phyloP scores from a whole-genome alignment of 495 filamentous ascomycete genomes.

The Coniosporium apollinis region DNA sequence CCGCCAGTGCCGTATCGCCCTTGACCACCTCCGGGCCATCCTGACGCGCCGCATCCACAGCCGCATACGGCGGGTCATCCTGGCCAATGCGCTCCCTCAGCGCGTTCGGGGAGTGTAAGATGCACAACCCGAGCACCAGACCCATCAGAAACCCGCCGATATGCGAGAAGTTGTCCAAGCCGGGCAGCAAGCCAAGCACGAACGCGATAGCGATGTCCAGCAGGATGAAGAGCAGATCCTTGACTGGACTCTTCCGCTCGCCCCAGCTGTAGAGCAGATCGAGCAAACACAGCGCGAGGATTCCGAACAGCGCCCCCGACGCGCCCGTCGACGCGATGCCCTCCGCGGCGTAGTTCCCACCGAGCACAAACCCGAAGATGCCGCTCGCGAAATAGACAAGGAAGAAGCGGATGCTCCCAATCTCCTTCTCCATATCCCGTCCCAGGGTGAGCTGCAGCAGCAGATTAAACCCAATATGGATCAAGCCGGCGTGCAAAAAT shows the following conservation, averaged over 20 bases:
- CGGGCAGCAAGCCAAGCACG: conserved; percentile 78
- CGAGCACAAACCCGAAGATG: conserved; percentile 92
- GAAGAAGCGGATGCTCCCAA: conserved; percentile 70
- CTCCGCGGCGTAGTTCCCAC: conserved; percentile 75
- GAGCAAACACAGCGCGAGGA: conserved; percentile 72
- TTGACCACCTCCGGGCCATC: neutral
- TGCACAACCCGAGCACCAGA: conserved; percentile 63
- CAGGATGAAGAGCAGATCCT: conserved; percentile 69
- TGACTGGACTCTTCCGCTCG: conserved; percentile 52
- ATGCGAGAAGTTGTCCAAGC: conserved; percentile 92
- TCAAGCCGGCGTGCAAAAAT: conserved; percentile 80
- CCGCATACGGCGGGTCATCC: conserved; percentile 40
- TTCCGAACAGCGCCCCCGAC: conserved; percentile 78
- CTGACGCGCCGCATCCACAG: neutral
- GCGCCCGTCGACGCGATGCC: conserved; percentile 72
- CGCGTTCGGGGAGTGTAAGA: conserved; percentile 72
- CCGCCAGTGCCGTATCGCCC: conserved; percentile 22
- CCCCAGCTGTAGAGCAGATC: conserved; percentile 88
- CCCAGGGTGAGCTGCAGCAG: conserved; percentile 77
- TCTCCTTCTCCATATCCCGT: conserved; percentile 73
- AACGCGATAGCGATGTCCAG: conserved; percentile 80
- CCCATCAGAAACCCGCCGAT: conserved; percentile 95
- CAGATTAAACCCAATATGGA: conserved; percentile 93
- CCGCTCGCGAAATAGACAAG: conserved; percentile 79
- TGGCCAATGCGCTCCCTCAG: conserved; percentile 57